Evolutionary conservation across 768 basidiomycete genomes (phyloP), one percentile per base, ranked within the genome.

Genomic region (Lentinula sp.): DNA sequence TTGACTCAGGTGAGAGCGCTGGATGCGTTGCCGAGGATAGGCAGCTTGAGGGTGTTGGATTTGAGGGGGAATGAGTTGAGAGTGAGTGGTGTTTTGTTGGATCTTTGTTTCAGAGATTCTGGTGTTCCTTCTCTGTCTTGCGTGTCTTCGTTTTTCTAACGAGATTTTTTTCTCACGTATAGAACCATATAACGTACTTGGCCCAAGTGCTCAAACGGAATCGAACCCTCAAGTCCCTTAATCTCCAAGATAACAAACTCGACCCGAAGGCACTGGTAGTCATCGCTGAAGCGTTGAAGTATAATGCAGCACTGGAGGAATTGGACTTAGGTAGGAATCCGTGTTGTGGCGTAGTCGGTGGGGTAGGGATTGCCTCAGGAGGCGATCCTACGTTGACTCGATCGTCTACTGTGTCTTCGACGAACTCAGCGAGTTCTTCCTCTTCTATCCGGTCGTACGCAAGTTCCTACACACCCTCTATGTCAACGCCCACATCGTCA

Each of bases 151-250:
- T 39, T 43, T 46, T 57, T n/a, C n/a, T n/a, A n/a, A n/a, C n/a
- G n/a, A n/a, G n/a, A 16, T 35, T 60, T 65, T 35, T 62, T 23
- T 6, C 4, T 36, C 45, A 48, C 13, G 62, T 85, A 82, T 51
- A 82, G 81, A 83, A 73, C 46, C 95, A 96, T 0, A 88, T 98
- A 39, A 85, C 83, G 0, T 98, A 97, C 68, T 84, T 98, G 52
- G 89, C 95, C 0, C 95, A 98, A 73, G 96, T 98, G 0, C 77
- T 98, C 64, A 98, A 98, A 70, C 87, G 96, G 41, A 98, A 99
- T 72, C 80, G 95, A 48, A 98, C 96, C 3, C 78, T 98, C 48
- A 97, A 96, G 73, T 88, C 98, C 5, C 80, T 98, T 28, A 98
- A 98, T 71, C 75, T 98, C 56, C 89, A 91, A 67, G 96, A 98